phyloP scores from a whole-genome alignment of 805 yeast species.

The Candida berthetii region DNA sequence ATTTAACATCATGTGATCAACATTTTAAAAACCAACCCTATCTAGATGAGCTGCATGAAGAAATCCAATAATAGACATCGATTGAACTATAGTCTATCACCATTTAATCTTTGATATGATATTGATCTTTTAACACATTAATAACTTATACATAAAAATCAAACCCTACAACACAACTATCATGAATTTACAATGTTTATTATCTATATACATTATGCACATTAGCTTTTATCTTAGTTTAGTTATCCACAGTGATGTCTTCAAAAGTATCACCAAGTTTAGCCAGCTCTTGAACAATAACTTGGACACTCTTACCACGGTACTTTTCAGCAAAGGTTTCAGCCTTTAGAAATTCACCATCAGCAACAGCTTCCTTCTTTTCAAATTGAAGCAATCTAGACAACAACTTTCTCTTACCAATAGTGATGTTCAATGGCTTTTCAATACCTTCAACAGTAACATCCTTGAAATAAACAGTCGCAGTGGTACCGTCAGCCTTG shows the following conservation, averaged over 20 bases:
- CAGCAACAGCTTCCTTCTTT: conserved; percentile 32
- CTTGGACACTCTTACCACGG: conserved; percentile 28
- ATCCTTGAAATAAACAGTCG: conserved; percentile 45
- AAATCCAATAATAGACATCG: too few species aligned
- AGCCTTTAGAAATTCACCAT: conserved; percentile 38
- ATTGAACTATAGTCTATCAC: too few species aligned
- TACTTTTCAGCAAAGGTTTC: conserved; percentile 43
- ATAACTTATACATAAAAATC: too few species aligned
- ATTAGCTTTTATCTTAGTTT: background rate
- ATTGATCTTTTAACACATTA: too few species aligned
- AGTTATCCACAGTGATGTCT: background rate
- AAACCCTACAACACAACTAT: too few species aligned
- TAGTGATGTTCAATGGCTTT: conserved; percentile 40
- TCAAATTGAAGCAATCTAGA: conserved; percentile 47
- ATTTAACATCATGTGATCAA: too few species aligned
- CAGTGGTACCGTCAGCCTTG: conserved; percentile 22
- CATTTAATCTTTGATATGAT: too few species aligned
- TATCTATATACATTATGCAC: background rate
- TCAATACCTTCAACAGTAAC: conserved; percentile 26
- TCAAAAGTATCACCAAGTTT: conserved; percentile 1
- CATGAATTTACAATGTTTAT: background rate
- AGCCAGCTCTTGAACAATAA: conserved; percentile 43
- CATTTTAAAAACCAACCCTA: too few species aligned
- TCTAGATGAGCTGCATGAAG: too few species aligned
- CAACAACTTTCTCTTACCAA: conserved; percentile 62